Evolutionary conservation across 2,329 filamentous ascomycete genomes (phyloP).

Genomic region (Fusarium bactridioides): DNA sequence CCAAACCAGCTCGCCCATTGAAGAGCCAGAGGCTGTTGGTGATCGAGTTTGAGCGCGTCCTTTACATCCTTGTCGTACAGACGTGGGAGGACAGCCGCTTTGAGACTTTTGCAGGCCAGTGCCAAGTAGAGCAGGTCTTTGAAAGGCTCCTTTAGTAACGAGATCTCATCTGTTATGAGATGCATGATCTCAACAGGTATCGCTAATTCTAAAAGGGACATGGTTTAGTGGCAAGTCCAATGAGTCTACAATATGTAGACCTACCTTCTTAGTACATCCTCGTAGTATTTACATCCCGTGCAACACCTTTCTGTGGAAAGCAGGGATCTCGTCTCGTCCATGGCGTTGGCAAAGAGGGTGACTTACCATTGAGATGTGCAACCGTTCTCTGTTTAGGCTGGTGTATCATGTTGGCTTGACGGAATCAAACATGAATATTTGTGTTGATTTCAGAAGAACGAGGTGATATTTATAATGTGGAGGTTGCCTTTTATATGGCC

Average conservation of each 20-base stretch:
- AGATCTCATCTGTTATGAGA: slow-evolving; percentile 18
- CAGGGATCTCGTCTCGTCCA: background rate
- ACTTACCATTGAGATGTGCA: background rate
- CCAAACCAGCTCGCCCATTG: slow-evolving; percentile 34
- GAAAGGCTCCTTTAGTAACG: slow-evolving; percentile 1
- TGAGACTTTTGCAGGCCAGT: slow-evolving; percentile 8
- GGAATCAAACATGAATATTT: background rate
- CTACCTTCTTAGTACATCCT: background rate
- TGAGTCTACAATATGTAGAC: background rate
- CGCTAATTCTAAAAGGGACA: background rate
- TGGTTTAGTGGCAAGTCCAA: background rate
- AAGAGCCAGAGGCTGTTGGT: slow-evolving; percentile 12
- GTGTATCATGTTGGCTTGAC: background rate
- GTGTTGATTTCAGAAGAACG: background rate
- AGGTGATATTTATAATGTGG: background rate
- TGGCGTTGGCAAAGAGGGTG: background rate
- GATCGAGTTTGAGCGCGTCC: background rate
- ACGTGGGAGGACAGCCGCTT: background rate
- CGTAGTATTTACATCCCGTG: background rate
- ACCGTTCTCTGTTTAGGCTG: background rate
- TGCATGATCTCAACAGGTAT: slow-evolving; percentile 20
- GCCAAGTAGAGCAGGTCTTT: slow-evolving; percentile 3
- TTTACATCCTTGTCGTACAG: slow-evolving; percentile 18
- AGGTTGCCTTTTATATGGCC: background rate
- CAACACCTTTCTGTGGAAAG: background rate